Evolutionary conservation across 768 basidiomycete species (phyloP).

Genomic region (Russula olivacea): DNA sequence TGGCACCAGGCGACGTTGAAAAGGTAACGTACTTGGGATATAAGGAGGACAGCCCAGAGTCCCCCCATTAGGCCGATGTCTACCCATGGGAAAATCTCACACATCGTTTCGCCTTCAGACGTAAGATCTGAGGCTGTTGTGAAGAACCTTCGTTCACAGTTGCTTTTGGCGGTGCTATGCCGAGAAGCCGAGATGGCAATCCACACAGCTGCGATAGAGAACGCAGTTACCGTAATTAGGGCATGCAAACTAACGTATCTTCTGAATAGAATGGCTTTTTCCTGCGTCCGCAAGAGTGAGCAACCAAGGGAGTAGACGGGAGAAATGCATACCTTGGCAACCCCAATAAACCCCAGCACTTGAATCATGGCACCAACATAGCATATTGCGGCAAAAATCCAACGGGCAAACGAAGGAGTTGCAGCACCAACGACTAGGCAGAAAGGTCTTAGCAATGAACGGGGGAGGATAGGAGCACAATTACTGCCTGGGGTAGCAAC

Average conservation of each 20-base stretch:
- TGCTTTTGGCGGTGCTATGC: constrained; percentile 63
- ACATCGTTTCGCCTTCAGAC: constrained; percentile 63
- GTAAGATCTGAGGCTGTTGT: constrained; percentile 32
- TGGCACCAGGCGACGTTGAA: constrained; percentile 31
- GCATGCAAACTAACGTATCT: constrained; percentile 66
- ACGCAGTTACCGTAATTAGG: constrained; percentile 49
- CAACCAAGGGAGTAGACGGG: not conserved
- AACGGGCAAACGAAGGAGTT: constrained; percentile 69
- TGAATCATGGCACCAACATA: constrained; percentile 75
- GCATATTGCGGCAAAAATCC: constrained; percentile 68
- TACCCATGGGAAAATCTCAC: constrained; percentile 89
- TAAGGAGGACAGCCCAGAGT: constrained; percentile 75
- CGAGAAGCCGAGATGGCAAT: constrained; percentile 71
- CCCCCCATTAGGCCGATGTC: constrained; percentile 88
- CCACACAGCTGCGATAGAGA: constrained; percentile 77
- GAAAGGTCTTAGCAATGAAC: not conserved
- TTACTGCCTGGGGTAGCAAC: constrained; percentile 75
- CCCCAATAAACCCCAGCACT: constrained; percentile 79
- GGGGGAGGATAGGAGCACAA: constrained; percentile 29
- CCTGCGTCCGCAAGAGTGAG: constrained; percentile 37
- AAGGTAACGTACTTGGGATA: constrained; percentile 58
- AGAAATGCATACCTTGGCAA: constrained; percentile 52
- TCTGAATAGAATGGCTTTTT: constrained; percentile 57
- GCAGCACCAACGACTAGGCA: constrained; percentile 75
- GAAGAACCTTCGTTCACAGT: constrained; percentile 61